Evolutionary conservation across 768 basidiomycete species (phyloP).

Genomic region (Boletellus ananas): DNA sequence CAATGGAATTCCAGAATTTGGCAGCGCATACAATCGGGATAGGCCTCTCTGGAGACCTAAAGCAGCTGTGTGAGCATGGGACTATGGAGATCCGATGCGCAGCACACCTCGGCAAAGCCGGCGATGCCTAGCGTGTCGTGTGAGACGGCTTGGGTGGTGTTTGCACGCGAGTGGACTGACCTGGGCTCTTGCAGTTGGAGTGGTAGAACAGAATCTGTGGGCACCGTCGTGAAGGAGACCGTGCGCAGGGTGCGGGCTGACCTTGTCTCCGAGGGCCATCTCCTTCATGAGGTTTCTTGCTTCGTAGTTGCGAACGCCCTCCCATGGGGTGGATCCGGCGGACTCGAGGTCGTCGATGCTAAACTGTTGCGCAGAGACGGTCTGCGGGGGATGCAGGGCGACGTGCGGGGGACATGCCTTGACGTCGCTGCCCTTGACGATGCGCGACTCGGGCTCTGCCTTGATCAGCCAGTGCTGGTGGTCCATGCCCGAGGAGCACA

Average conservation of each 20-base stretch:
- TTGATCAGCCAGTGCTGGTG: conserved; percentile 79
- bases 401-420: conserved; percentile 44
- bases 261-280: conserved; percentile 75
- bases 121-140: conserved; percentile 54
- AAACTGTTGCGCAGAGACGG: conserved; percentile 46
- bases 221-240: neutral
- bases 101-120: conserved; percentile 72
- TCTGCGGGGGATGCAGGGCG: neutral
- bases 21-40: conserved; percentile 73
- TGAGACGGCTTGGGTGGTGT: conserved; percentile 5
- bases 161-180: conserved; percentile 35
- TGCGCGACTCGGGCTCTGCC: conserved; percentile 79
- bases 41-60: conserved; percentile 78
- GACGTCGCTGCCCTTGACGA: conserved; percentile 85
- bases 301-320: conserved; percentile 83
- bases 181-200: conserved; percentile 81
- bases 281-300: conserved; percentile 81
- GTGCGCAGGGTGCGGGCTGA: conserved; percentile 23
- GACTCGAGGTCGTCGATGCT: conserved; percentile 83
- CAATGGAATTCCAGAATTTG: conserved; percentile 1
- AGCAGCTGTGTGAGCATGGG: conserved; percentile 4
- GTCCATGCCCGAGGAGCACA: too few species aligned
- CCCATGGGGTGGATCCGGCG: conserved; percentile 71
- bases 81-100: neutral
- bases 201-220: conserved; percentile 81